phyloP scores from a whole-genome alignment of 352 stramenopile genomes.

The Globisporangium splendens region DNA sequence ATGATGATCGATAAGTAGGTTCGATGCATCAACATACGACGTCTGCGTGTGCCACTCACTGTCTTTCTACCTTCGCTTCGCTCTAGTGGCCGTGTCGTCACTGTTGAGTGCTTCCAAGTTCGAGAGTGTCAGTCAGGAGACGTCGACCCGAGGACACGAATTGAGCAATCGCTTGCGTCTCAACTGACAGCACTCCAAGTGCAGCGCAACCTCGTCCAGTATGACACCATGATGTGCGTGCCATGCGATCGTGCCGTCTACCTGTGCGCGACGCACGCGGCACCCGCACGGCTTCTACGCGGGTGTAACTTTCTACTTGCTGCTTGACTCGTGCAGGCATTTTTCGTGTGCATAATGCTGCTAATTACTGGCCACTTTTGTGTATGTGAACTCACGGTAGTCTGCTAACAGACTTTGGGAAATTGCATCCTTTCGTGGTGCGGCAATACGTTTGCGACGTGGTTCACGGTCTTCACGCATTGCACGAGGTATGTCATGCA shows the following conservation, averaged over 20 bases:
- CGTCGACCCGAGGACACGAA: background rate
- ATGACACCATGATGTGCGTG: background rate
- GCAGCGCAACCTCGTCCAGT: background rate
- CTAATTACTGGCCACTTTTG: too few species aligned
- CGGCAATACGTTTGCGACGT: slow-evolving; percentile 31
- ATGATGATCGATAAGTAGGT: slow-evolving; percentile 27
- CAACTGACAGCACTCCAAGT: background rate
- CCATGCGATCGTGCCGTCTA: background rate
- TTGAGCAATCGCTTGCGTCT: slow-evolving; percentile 2
- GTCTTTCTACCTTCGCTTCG: background rate
- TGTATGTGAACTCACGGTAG: background rate
- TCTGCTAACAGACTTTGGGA: slow-evolving; percentile 25
- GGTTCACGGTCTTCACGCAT: slow-evolving; percentile 19
- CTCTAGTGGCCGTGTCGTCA: slow-evolving; percentile 5
- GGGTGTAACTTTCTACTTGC: background rate
- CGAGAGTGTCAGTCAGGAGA: background rate
- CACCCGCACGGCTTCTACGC: background rate
- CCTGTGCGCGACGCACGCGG: background rate
- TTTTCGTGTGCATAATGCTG: slow-evolving; percentile 1
- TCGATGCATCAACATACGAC: too few species aligned
- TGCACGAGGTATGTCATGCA: slow-evolving; percentile 29
- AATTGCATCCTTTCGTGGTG: slow-evolving; percentile 30
- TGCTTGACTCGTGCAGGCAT: too few species aligned
- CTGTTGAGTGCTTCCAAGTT: slow-evolving; percentile 6
- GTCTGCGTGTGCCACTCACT: too few species aligned